Conservation (phyloP, 768 basidiomycete genomes). For the Chlorophyllum brunneum region DNA sequence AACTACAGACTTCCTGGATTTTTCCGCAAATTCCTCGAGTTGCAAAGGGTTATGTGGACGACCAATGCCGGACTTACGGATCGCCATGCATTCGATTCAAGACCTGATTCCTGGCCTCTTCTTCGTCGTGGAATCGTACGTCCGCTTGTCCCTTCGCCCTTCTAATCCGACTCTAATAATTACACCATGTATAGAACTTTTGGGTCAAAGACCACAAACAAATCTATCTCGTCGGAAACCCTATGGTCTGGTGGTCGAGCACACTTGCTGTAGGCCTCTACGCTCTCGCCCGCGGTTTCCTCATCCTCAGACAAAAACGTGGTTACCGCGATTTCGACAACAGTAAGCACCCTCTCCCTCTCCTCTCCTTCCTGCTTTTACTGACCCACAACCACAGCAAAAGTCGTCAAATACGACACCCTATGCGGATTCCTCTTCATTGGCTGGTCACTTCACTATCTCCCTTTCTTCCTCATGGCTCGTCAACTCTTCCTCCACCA, state of each 20-base stretch:
- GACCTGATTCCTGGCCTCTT: constrained; percentile 90
- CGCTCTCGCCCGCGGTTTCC: constrained; percentile 62
- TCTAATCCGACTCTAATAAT: too few relatives aligned
- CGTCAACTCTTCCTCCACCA: constrained; percentile 98
- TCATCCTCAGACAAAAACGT: constrained; percentile 86
- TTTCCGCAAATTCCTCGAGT: constrained; percentile 84
- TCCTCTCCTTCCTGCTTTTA: not conserved
- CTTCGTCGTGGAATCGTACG: constrained; percentile 90
- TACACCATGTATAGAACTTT: constrained; percentile 73
- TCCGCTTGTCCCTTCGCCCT: constrained; percentile 15
- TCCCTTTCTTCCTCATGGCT: constrained; percentile 96
- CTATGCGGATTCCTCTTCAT: constrained; percentile 89
- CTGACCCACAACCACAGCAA: constrained; percentile 45
- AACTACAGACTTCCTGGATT: constrained; percentile 93
- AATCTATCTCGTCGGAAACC: constrained; percentile 94
- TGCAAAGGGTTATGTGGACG: constrained; percentile 94
- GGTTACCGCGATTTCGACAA: constrained; percentile 91
- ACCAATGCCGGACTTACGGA: constrained; percentile 97
- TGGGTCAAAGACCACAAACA: constrained; percentile 98
- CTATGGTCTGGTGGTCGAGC: constrained; percentile 88
- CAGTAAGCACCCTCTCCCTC: constrained; percentile 63
- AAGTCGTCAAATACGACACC: constrained; percentile 87
- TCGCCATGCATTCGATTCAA: constrained; percentile 90
- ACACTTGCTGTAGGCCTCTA: constrained; percentile 70
- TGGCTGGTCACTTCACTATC: constrained; percentile 91